Evolutionary conservation across 306 rosid species (phyloP).

Genomic region (Inga leiocalycina): DNA sequence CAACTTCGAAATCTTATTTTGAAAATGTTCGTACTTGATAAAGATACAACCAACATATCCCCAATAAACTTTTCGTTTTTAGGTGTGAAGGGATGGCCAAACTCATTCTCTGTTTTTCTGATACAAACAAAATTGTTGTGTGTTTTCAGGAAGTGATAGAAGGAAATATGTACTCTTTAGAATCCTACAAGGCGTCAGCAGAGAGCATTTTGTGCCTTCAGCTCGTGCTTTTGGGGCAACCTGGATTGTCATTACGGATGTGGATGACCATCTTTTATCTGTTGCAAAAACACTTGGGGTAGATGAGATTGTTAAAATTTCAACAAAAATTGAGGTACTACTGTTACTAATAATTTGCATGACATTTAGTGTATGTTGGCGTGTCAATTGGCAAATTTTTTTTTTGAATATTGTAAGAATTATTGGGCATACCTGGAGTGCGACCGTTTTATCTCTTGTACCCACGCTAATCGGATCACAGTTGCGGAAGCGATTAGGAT

Average conservation of each 20-base stretch:
- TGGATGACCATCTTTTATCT: neutral
- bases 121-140: neutral
- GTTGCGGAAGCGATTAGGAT: too few relatives aligned
- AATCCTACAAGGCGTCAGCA: conserved; percentile 70
- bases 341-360: neutral
- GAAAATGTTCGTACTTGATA: neutral
- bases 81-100: neutral
- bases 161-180: conserved; percentile 60
- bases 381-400: neutral
- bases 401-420: too few relatives aligned
- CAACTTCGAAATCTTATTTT: too few relatives aligned
- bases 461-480: too few relatives aligned
- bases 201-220: conserved; percentile 68
- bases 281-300: neutral
- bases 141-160: conserved; percentile 70
- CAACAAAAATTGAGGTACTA: neutral
- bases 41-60: too few relatives aligned
- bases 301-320: neutral
- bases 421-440: too few relatives aligned
- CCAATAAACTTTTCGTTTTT: too few relatives aligned
- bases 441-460: too few relatives aligned
- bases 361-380: neutral
- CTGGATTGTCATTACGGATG: too few relatives aligned
- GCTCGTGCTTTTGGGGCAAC: too few relatives aligned
- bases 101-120: neutral